Evolutionary conservation across 1,139 yeast species (phyloP).

Genomic region (Saccharomyces uvarum): DNA sequence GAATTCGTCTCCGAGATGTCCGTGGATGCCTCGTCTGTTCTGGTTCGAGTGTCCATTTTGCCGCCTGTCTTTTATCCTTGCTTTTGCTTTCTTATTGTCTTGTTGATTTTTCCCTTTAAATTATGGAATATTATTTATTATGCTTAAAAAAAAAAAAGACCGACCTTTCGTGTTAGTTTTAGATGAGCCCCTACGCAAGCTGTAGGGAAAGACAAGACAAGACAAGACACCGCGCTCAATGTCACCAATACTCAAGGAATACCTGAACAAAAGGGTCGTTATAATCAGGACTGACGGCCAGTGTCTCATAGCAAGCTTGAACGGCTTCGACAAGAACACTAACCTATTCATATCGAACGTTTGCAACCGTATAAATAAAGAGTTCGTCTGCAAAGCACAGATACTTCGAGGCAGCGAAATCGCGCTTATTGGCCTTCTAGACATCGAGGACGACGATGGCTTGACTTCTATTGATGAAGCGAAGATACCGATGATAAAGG

Average conservation of each 20-base stretch:
- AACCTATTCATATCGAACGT: slow-evolving; percentile 60
- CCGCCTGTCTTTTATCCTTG: not conserved
- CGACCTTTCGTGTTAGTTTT: not conserved
- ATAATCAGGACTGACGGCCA: slow-evolving; percentile 82
- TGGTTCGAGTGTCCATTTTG: not conserved
- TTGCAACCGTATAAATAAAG: slow-evolving; percentile 42
- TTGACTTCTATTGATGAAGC: not conserved
- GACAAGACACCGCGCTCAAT: slow-evolving; percentile 9
- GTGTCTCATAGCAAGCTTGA: slow-evolving; percentile 56
- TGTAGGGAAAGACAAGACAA: slow-evolving; percentile 9
- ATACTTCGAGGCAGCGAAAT: slow-evolving; percentile 77
- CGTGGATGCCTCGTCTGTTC: slow-evolving; percentile 1
- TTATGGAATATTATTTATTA: not conserved
- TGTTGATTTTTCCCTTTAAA: not conserved
- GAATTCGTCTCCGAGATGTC: slow-evolving; percentile 3
- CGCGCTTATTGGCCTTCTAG: slow-evolving; percentile 66
- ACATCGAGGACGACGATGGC: slow-evolving; percentile 35
- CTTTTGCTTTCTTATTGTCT: not conserved
- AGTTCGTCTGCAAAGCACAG: slow-evolving; percentile 20
- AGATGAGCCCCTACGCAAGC: not conserved
- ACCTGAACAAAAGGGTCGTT: slow-evolving; percentile 43
- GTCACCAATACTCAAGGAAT: slow-evolving; percentile 31
- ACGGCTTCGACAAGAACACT: slow-evolving; percentile 77
- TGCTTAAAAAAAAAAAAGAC: not conserved
- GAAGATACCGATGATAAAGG: slow-evolving; percentile 22